phyloP scores from a whole-genome alignment of 129 eudicot species.

The Artemisia tridentata region DNA sequence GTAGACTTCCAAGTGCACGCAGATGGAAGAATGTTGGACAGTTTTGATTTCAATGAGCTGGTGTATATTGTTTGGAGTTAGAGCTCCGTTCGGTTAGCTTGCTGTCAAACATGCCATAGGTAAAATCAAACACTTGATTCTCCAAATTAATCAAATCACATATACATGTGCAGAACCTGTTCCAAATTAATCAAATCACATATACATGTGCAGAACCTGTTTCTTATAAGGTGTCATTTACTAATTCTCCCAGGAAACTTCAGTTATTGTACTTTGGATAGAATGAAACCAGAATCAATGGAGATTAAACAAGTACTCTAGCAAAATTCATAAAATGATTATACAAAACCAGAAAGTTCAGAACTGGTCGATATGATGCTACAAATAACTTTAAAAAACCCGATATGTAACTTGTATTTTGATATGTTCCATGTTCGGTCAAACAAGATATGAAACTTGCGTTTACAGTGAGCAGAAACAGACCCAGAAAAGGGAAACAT shows the following conservation, averaged over 20 bases:
- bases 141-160: too few relatives aligned
- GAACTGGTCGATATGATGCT: conserved; percentile 11
- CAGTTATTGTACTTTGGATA: background rate
- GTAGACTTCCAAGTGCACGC: too few relatives aligned
- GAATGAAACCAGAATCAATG: background rate
- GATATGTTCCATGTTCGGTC: conserved; percentile 16
- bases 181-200: too few relatives aligned
- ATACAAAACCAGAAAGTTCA: background rate
- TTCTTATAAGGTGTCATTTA: background rate
- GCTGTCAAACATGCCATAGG: too few relatives aligned
- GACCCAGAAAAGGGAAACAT: too few relatives aligned
- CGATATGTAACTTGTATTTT: conserved; percentile 11
- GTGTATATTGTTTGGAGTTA: too few relatives aligned
- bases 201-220: too few relatives aligned
- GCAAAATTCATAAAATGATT: background rate
- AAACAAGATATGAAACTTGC: background rate
- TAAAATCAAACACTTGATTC: too few relatives aligned
- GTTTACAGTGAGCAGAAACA: conserved; percentile 1
- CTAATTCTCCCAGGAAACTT: background rate
- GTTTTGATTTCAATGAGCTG: too few relatives aligned
- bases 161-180: too few relatives aligned
- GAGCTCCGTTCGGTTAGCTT: too few relatives aligned
- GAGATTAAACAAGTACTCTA: background rate
- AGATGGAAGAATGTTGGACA: too few relatives aligned
- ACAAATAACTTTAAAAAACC: conserved; percentile 21